Conservation (phyloP, 2,329 filamentous ascomycete genomes). For the Corniculantispora saksenae region DNA sequence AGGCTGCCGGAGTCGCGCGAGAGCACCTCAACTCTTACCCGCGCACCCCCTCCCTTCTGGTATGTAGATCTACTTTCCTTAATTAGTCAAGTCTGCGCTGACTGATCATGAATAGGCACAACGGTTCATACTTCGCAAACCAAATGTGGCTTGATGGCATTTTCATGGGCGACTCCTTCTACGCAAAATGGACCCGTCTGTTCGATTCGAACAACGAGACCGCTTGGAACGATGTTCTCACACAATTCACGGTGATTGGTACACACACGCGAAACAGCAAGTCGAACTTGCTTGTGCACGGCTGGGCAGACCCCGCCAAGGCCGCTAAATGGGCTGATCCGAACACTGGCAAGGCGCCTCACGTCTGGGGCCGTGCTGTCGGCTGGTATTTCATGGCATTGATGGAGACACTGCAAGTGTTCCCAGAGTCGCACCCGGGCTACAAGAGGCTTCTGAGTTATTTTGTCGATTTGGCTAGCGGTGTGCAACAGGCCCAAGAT, state of each 20-base stretch:
- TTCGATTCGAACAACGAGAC: conserved; percentile 31
- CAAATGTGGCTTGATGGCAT: conserved; percentile 62
- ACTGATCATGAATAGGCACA: conserved; percentile 42
- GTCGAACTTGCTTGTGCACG: conserved; percentile 51
- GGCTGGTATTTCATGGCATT: conserved; percentile 49
- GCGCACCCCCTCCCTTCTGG: no score
- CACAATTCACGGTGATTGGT: conserved; percentile 49
- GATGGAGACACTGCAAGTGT: conserved; percentile 50
- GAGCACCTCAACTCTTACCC: no score
- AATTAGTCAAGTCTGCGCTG: no score
- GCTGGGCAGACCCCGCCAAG: conserved; percentile 50
- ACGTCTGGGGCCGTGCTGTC: conserved; percentile 55
- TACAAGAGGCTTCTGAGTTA: conserved; percentile 39
- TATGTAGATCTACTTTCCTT: no score
- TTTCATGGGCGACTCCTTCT: conserved; percentile 50
- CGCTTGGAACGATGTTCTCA: no score
- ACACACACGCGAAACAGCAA: conserved; percentile 40
- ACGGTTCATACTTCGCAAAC: conserved; percentile 45
- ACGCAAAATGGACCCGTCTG: conserved; percentile 40
- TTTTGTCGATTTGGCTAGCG: conserved; percentile 42
- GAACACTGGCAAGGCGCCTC: conserved; percentile 49
- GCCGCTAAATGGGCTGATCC: conserved; percentile 52
- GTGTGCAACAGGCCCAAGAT: conserved; percentile 45
- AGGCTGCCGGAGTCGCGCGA: not conserved
- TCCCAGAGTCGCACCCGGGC: conserved; percentile 40